Conservation (phyloP, 2,329 filamentous ascomycete species). For the Exophiala bonariae region DNA sequence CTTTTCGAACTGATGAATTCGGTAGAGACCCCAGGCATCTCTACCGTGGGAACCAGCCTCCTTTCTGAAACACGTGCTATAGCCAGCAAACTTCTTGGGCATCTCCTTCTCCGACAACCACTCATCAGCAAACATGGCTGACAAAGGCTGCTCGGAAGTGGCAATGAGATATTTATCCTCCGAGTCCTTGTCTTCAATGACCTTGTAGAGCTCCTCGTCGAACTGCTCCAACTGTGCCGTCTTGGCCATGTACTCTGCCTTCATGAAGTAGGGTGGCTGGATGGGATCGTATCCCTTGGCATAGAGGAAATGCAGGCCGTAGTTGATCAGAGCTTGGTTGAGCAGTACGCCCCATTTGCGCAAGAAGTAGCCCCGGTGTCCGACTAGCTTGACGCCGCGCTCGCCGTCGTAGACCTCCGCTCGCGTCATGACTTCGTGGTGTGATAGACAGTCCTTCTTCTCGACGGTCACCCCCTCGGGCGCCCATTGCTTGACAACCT, state of each 20-base stretch:
- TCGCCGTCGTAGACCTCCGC: conserved; percentile 92
- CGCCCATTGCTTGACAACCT: conserved; percentile 72
- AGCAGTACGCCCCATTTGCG: conserved; percentile 86
- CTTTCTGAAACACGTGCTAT: conserved; percentile 92
- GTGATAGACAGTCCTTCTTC: conserved; percentile 78
- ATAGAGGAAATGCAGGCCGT: conserved; percentile 85
- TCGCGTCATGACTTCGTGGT: conserved; percentile 88
- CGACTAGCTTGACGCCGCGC: conserved; percentile 88
- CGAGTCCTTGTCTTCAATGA: conserved; percentile 77
- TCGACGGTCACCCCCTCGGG: conserved; percentile 73
- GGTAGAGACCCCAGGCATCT: conserved; percentile 97
- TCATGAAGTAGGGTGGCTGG: conserved; percentile 91
- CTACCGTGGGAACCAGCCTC: conserved; percentile 90
- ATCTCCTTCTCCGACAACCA: conserved; percentile 85
- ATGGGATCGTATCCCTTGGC: conserved; percentile 78
- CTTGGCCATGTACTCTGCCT: conserved; percentile 94
- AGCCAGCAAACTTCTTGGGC: conserved; percentile 89
- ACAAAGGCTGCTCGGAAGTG: conserved; percentile 93
- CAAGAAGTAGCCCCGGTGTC: conserved; percentile 91
- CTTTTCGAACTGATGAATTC: conserved; percentile 98
- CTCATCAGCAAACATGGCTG: conserved; percentile 87
- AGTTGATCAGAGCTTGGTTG: conserved; percentile 92
- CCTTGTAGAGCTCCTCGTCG: conserved; percentile 97
- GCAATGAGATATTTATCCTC: conserved; percentile 84
- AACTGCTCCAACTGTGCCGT: conserved; percentile 97